Base-by-base conservation (phyloP, 139 green algal genomes). In the Coelastrella sp. region DNA sequence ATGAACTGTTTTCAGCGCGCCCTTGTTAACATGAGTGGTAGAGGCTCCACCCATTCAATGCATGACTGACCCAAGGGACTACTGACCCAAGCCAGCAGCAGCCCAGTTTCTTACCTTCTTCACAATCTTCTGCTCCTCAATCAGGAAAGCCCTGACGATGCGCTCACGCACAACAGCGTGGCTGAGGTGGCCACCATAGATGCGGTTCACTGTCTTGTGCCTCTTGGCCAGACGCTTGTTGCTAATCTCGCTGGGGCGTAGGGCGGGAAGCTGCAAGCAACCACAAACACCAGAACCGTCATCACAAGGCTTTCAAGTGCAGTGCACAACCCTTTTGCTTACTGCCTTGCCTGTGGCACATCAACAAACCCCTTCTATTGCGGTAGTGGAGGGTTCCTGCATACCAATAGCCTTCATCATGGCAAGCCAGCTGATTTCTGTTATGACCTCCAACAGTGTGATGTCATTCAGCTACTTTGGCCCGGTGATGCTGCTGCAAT, bases 101-200 rank as follows among this genome's bases (percentile, higher is more conserved):
- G 63, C 12, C 12, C 63, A 22, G 12, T 22, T 1, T 58, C 91
- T n/a, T 92, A 99, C 98, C 96, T 99, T 99, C 96, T 99, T 99
- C 17, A 99, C 98, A 90, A 99, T 99, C 96, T 99, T 99, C 95
- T 99, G 98, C 96, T 99, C 98, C 96, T 99, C 98, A 22, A 99
- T 96, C 68, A 99, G 94, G 94, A 99, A 99, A 57, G 98, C 98
- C 27, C 98, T 91, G 58, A 99, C 93, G 92, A 99, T 99, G 59
- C 96, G 93, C 93, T 99, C 97, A 74, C 93, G 93, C 22, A 99
- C 97, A 9, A 98, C 96, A 72, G 87, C 91, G 89, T 97, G 95
- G 75, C 93, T 96, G 58, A 99, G 95, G 93, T 95, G 93, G 72
- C 98, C 98, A 84, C 98, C 98, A 91, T 99, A 99, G 57, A 96